Conservation (phyloP, 2,329 filamentous ascomycete species). For the Drechslera avenae region DNA sequence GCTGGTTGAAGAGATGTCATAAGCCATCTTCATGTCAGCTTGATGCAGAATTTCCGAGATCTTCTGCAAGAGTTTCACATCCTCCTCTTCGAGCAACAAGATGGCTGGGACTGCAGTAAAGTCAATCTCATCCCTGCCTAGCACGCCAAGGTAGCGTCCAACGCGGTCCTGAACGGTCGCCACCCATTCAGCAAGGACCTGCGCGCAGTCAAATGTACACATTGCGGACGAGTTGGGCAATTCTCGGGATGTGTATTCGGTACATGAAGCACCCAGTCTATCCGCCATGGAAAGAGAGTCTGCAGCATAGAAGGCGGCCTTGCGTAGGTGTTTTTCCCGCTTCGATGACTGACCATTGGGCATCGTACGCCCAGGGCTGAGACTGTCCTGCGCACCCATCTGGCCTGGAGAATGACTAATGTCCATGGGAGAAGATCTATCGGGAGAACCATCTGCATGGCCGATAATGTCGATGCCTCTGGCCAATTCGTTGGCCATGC, state of each 20-base stretch:
- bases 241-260: conserved; percentile 81
- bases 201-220: conserved; percentile 91
- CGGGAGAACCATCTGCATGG: conserved; percentile 68
- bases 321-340: conserved; percentile 85
- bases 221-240: conserved; percentile 88
- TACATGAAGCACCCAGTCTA: conserved; percentile 82
- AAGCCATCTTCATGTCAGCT: conserved; percentile 79
- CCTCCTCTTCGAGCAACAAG: conserved; percentile 90
- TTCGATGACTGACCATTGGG: conserved; percentile 62
- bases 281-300: conserved; percentile 90
- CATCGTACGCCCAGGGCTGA: conserved; percentile 42
- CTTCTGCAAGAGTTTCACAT: conserved; percentile 82
- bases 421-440: conserved; percentile 44
- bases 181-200: conserved; percentile 93
- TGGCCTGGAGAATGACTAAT: conserved; percentile 35
- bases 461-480: conserved; percentile 76
- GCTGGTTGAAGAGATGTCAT: conserved; percentile 55
- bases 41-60: conserved; percentile 77
- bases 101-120: conserved; percentile 80
- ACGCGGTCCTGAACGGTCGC: conserved; percentile 91
- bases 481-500: conserved; percentile 85
- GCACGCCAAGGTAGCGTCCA: conserved; percentile 83
- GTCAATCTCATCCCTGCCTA: conserved; percentile 83
- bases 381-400: conserved; percentile 31
- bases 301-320: conserved; percentile 93